Base-by-base conservation (phyloP, 257 asterid species). In the Sherardia arvensis region DNA sequence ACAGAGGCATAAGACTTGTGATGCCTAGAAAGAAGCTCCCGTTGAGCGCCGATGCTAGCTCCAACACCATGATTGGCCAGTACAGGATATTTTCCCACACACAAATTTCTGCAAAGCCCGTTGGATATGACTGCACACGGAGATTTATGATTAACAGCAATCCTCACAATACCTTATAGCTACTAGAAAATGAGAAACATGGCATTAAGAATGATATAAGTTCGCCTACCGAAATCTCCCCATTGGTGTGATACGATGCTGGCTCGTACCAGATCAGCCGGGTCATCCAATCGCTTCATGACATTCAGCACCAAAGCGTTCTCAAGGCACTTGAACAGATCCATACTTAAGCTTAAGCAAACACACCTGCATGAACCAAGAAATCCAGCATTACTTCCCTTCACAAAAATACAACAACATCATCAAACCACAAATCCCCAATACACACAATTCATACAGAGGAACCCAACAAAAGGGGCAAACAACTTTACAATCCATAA, bases 211-310 rank as follows among this genome's bases (percentile, higher is more conserved):
- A n/a, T n/a, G n/a, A n/a, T n/a, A n/a, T n/a, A n/a, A n/a, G n/a
- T n/a, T n/a, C n/a, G n/a, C n/a, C n/a, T n/a, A n/a, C n/a, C 86
- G 65, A 86, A 83, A 45, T 72, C 79, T 69, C 63, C 83, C 97
- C 95, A 89, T 61, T 65, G 26, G n/a, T n/a, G 45, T 66, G 94
- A 84, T 61, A 81, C 88, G 17, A 77, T 71, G 62, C 84, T 67
- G 30, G 84, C 81, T 51, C 81, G 85, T 64, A 78, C 84, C 28
- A 89, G 47, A 74, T 86, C 95, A 25, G 76, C 81, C 8, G 89
- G 91, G 67, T 89, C 96, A 67, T 71, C 80, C 72, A 89, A 70
- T 70, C 72, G 72, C 62, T 66, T 75, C 78, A 86, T 59, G 70
- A 86, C 76, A 65, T 74, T 48, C 21, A 72, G 3, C 32, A 76